Percentiles rank a stretch among this genome's conserved stretches.
Evolutionary conservation across 202 grass and related monocot genomes (phyloP).

Genomic region (Hordeum pubiflorum): DNA sequence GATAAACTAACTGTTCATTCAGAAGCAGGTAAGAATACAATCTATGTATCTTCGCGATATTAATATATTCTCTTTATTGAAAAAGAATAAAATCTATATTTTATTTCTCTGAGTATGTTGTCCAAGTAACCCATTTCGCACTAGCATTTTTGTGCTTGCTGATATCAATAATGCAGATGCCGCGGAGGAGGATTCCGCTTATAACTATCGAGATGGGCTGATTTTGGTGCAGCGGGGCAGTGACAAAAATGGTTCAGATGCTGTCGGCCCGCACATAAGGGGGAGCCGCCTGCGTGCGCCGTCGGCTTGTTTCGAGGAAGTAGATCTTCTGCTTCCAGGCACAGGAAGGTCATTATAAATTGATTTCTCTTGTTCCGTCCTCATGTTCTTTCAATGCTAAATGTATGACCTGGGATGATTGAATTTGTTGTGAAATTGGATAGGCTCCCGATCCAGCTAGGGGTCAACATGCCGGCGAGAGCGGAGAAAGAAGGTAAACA

Average conservation of each 20-base stretch:
- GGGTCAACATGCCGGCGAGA: constrained; percentile 93
- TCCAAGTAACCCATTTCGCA: neutral
- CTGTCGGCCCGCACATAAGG: constrained; percentile 78
- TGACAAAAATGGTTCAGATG: constrained; percentile 48
- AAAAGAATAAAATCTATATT: neutral
- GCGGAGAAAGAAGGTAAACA: constrained; percentile 46
- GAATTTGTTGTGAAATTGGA: neutral
- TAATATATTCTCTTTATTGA: no score
- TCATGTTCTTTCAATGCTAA: neutral
- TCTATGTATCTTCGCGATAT: neutral
- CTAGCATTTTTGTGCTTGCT: neutral
- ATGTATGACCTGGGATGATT: neutral
- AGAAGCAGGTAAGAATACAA: constrained; percentile 47
- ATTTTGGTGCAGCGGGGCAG: constrained; percentile 68
- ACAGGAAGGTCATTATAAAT: constrained; percentile 60
- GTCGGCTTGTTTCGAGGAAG: constrained; percentile 78
- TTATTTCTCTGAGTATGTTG: neutral
- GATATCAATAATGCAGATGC: constrained; percentile 37
- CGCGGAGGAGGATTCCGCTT: constrained; percentile 55
- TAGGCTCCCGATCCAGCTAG: constrained; percentile 90
- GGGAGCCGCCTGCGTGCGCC: constrained; percentile 72
- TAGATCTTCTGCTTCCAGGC: constrained; percentile 91
- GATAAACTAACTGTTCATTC: constrained; percentile 57
- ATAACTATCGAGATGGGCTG: constrained; percentile 58
- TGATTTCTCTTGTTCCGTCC: neutral